Evolutionary conservation across 2,329 filamentous ascomycete species (phyloP).

Genomic region (Ceratocystis lukuohia): DNA sequence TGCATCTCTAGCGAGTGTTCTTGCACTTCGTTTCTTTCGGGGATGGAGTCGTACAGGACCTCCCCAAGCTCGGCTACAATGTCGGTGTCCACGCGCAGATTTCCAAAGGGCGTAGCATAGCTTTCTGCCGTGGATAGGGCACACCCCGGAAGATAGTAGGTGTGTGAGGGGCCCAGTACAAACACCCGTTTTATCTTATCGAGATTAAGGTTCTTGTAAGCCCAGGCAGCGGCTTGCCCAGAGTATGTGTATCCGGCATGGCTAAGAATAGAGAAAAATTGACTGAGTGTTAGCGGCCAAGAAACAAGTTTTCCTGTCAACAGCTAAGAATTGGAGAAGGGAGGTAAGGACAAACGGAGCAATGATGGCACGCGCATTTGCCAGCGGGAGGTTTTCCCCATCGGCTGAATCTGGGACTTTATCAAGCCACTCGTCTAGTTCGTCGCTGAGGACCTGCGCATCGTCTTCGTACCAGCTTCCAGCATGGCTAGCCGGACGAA

Average conservation of each 20-base stretch:
- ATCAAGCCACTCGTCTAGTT: slow-evolving; percentile 65
- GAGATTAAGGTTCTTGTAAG: slow-evolving; percentile 79
- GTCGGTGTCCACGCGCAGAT: slow-evolving; percentile 49
- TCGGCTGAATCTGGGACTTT: slow-evolving; percentile 54
- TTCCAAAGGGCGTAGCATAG: slow-evolving; percentile 63
- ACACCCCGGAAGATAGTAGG: slow-evolving; percentile 63
- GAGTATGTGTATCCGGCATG: slow-evolving; percentile 93
- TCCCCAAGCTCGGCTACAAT: slow-evolving; percentile 38
- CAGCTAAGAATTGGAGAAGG: background rate
- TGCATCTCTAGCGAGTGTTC: slow-evolving; percentile 98
- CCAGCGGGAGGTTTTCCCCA: slow-evolving; percentile 48
- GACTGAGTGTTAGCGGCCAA: slow-evolving; percentile 2
- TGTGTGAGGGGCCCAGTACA: slow-evolving; percentile 83
- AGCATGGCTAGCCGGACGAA: slow-evolving; percentile 56
- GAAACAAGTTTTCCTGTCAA: background rate
- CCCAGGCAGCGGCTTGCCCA: slow-evolving; percentile 82
- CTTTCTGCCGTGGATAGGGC: slow-evolving; percentile 59
- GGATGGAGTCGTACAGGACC: slow-evolving; percentile 41
- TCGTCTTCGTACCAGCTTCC: slow-evolving; percentile 73
- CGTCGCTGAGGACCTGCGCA: slow-evolving; percentile 41
- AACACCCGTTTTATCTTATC: slow-evolving; percentile 76
- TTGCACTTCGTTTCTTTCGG: slow-evolving; percentile 50
- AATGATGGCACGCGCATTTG: slow-evolving; percentile 72
- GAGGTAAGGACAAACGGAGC: slow-evolving; percentile 55
- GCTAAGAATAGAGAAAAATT: slow-evolving; percentile 32